phyloP scores from a whole-genome alignment of 2,329 filamentous ascomycete species.

The Fusarium equiseti region DNA sequence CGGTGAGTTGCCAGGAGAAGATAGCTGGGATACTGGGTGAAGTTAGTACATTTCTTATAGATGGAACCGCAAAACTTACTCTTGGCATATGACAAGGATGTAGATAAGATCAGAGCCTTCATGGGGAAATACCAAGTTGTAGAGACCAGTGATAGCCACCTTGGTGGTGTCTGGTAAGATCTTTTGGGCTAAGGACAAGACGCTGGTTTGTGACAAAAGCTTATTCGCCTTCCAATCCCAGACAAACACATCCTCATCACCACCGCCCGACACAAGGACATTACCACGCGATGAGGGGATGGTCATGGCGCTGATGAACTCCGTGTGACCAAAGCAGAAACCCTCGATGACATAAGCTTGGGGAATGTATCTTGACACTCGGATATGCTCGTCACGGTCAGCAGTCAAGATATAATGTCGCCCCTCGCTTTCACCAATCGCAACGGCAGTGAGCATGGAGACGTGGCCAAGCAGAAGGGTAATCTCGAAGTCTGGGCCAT shows the following conservation, averaged over 20 bases:
- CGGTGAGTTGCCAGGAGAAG: conserved; percentile 70
- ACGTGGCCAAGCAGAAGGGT: conserved; percentile 90
- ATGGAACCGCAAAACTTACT: conserved; percentile 56
- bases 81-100: conserved; percentile 68
- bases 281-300: conserved; percentile 67
- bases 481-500: conserved; percentile 73
- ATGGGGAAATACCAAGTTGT: conserved; percentile 51
- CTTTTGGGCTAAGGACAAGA: conserved; percentile 60
- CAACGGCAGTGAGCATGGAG: conserved; percentile 88
- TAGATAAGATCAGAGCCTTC: conserved; percentile 48
- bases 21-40: conserved; percentile 68
- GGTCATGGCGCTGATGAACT: conserved; percentile 84
- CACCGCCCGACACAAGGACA: conserved; percentile 86
- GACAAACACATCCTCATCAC: conserved; percentile 80
- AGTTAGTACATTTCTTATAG: conserved; percentile 29
- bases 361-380: conserved; percentile 82
- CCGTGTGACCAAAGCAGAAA: conserved; percentile 88
- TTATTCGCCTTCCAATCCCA: conserved; percentile 81
- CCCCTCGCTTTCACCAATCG: conserved; percentile 60
- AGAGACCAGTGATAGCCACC: conserved; percentile 62
- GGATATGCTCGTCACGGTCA: conserved; percentile 79
- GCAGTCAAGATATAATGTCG: conserved; percentile 66
- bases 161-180: conserved; percentile 54
- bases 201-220: conserved; percentile 65
- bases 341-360: conserved; percentile 90